Evolutionary conservation across 768 basidiomycete species (phyloP).

Genomic region (Boletus rubroflammeus): DNA sequence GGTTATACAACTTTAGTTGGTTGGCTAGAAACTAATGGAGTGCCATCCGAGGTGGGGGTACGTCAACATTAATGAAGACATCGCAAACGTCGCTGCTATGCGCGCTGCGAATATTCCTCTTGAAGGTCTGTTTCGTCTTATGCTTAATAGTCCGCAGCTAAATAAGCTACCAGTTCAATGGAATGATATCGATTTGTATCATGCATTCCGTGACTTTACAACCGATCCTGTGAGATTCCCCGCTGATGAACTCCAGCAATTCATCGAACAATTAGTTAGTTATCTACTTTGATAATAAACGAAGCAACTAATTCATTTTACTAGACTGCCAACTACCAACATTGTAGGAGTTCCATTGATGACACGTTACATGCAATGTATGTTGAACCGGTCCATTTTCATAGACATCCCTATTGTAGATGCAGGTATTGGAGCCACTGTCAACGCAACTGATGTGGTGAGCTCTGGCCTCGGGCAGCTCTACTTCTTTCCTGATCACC

Average conservation of each 20-base stretch:
- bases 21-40: background rate
- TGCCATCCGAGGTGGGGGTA: constrained; percentile 41
- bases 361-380: background rate
- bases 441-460: constrained; percentile 61
- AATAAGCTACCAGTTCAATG: constrained; percentile 52
- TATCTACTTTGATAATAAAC: background rate
- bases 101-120: constrained; percentile 70
- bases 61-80: constrained; percentile 50
- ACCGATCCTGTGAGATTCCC: constrained; percentile 64
- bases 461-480: constrained; percentile 20
- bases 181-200: constrained; percentile 76
- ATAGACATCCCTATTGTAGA: constrained; percentile 71
- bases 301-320: constrained; percentile 1
- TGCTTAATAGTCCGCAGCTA: background rate
- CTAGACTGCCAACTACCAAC: constrained; percentile 29
- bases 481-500: background rate
- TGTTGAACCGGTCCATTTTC: background rate
- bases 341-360: constrained; percentile 18
- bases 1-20: background rate
- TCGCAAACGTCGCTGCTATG: constrained; percentile 53
- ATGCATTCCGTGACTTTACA: constrained; percentile 67
- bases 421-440: constrained; percentile 53
- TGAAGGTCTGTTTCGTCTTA: constrained; percentile 45
- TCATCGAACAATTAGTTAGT: constrained; percentile 56
- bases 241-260: constrained; percentile 45